Evolutionary conservation across 2,329 filamentous ascomycete genomes (phyloP), one percentile per base, ranked within the genome.

Genomic region (Fusarium acutatum): DNA sequence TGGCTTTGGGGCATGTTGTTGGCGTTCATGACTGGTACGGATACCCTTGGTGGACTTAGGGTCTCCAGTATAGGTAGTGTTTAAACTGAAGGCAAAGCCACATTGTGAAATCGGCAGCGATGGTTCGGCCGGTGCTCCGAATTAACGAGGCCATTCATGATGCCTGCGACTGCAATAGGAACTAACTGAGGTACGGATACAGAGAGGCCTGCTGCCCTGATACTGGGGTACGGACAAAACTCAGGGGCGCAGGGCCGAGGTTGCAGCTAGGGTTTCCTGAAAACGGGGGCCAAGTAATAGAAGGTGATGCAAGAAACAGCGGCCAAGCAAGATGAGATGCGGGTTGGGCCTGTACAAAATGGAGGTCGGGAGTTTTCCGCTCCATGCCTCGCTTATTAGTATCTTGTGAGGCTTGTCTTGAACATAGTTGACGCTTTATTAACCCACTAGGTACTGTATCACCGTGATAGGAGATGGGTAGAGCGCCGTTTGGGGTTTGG

Each of bases 291-390:
- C 59, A 65, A 49, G 69, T 28, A 56, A 43, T 47, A 54, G 49
- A 46, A 44, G 22, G 26, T 73, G 67, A 77, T 78, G 73, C 69
- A 73, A 76, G 76, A 75, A 67, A 75, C 60, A 67, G 62, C 64
- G 53, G 62, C 68, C 67, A 61, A 74, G 60, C 60, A 69, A 68
- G 71, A 75, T 75, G 69, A 73, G 59, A 66, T 70, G 64, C 59
- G 61, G 53, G 40, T 58, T 35, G 61, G 34, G 50, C 50, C 34
- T 54, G 54, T 34, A n/a, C 26, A 43, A 46, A 60, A 65, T 47
- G 60, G 40, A 44, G 40, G 40, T 46, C 53, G 62, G 63, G 44
- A 46, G 46, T 35, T 71, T 71, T 57, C 43, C 37, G 50, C 47
- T 57, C 38, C 44, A 59, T 49, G 35, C 34, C 52, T 70, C 40